Evolutionary conservation across 2,329 filamentous ascomycete species (phyloP).

Genomic region (Venturia oleaginea): DNA sequence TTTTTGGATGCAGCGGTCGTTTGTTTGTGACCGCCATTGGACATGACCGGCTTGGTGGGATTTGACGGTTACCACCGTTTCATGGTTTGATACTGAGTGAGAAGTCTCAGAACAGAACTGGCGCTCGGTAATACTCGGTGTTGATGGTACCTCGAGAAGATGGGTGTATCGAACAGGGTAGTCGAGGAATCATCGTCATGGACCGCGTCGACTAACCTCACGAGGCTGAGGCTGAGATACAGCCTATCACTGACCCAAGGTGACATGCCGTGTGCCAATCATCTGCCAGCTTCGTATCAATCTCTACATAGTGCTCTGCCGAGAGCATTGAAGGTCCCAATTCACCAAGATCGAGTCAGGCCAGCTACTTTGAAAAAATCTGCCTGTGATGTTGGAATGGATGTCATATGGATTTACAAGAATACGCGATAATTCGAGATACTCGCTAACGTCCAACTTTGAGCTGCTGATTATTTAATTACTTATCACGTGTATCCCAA

Average conservation of each 20-base stretch:
- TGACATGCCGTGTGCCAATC: no score
- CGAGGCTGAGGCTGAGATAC: conserved; percentile 5
- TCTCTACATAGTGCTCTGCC: no score
- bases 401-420: no score
- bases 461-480: no score
- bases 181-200: neutral
- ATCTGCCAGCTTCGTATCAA: no score
- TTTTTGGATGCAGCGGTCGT: conserved; percentile 6
- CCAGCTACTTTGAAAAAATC: no score
- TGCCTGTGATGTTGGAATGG: no score
- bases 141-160: neutral
- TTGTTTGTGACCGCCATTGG: conserved; percentile 5
- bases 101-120: neutral
- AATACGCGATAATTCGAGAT: no score
- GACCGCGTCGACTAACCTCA: neutral
- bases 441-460: no score
- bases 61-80: neutral
- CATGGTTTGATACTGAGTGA: neutral
- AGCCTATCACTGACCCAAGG: neutral
- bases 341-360: no score
- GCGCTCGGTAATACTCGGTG: neutral
- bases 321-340: no score
- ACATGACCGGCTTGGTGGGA: neutral
- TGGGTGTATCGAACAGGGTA: neutral
- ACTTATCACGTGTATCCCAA: no score